Evolutionary conservation across 2,329 filamentous ascomycete genomes (phyloP), one percentile per base, ranked within the genome.

Genomic region (Ceratocystiopsis minuta): DNA sequence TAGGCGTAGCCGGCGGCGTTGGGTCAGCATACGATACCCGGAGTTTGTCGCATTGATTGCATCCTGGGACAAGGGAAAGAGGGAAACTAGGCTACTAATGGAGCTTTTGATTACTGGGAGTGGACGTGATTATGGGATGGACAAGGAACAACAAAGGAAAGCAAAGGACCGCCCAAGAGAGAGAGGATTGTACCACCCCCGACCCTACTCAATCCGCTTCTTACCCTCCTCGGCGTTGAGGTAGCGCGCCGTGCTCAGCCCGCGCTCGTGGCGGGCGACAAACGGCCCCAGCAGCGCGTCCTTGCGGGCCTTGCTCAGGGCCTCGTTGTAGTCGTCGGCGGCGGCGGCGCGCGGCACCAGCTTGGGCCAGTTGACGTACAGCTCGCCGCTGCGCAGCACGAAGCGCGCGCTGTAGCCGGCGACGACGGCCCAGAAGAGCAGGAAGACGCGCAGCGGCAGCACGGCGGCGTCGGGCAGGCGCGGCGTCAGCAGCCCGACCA

Each of bases 291-390:
- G 70, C 16, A 98, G 58, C 45, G 77, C 73, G 55, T 93, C 84
- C 55, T 90, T 86, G 49, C 78, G 70, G 13, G 87, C 86, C 55
- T 85, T 82, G 50, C 70, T 69, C 50, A 94, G 75, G 41, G 88
- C 83, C 52, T 95, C 86, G 52, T 85, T 78, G 59, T 87, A 93
- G 34, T 85, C 85, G 54, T 98, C 90, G 7, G 75, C 72, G 3
- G 85, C 87, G 61, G 81, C 92, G 3, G 83, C 75, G 15, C 85
- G 78, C 12, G 86, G 87, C 58, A 92, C 93, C 38, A 98, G 73
- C 57, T 93, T 95, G 11, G 90, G 90, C 90, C 92, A 98, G 62
- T 95, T 96, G 51, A 95, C 90, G 55, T 90, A 98, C 52, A 98
- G 76, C 68, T 92, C 87, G 45, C 90, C 90, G 55, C 95, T 82